A percentile compares a stretch with the other conserved stretches of the same genome.
These are phyloP conservation scores for Maudiozyma saulgeensis DNA, from an alignment of 805 yeast genomes.

Conservation along the genomic window DNA sequence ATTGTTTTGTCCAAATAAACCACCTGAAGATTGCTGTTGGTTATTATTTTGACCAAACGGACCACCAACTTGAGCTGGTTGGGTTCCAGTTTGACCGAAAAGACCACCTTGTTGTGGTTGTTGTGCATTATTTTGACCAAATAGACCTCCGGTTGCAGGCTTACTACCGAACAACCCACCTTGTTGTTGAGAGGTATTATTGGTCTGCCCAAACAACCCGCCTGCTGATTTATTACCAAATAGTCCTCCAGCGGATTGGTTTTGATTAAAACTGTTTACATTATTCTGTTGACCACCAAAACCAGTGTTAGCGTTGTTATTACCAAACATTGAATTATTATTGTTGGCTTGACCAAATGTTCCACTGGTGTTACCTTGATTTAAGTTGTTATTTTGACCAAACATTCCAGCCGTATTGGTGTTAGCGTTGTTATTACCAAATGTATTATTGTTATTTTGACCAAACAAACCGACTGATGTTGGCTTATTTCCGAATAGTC, in stretches of 20 bases:
- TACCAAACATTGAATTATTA: conserved; percentile 9
- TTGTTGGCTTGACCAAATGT: conserved; percentile 16
- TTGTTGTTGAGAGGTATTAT: neutral
- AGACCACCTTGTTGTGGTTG: conserved; percentile 7
- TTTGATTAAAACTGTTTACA: neutral
- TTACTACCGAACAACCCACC: conserved; percentile 8
- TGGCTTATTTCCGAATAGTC: conserved; percentile 33
- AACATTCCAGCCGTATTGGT: conserved; percentile 17
- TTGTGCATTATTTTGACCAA: neutral
- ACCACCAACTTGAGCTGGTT: conserved; percentile 7
- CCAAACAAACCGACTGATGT: conserved; percentile 8
- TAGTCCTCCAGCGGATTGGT: conserved; percentile 11
- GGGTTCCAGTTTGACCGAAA: conserved; percentile 12
- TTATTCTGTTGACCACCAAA: conserved; percentile 4
- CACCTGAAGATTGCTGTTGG: neutral
- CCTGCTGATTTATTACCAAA: conserved; percentile 10
- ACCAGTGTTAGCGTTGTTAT: neutral
- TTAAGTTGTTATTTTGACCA: conserved; percentile 15
- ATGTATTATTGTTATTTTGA: conserved; percentile 16
- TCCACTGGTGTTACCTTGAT: conserved; percentile 8
- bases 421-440: conserved; percentile 14
- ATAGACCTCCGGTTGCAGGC: neutral
- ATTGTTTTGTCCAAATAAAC: conserved; percentile 16
- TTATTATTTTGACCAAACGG: conserved; percentile 3
- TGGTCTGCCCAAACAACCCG: conserved; percentile 6